Percentiles rank a stretch among this genome's conserved stretches.
These are phyloP conservation scores for Salvia rosmarinus DNA, from an alignment of 257 asterid genomes.

Conservation along the genomic window DNA sequence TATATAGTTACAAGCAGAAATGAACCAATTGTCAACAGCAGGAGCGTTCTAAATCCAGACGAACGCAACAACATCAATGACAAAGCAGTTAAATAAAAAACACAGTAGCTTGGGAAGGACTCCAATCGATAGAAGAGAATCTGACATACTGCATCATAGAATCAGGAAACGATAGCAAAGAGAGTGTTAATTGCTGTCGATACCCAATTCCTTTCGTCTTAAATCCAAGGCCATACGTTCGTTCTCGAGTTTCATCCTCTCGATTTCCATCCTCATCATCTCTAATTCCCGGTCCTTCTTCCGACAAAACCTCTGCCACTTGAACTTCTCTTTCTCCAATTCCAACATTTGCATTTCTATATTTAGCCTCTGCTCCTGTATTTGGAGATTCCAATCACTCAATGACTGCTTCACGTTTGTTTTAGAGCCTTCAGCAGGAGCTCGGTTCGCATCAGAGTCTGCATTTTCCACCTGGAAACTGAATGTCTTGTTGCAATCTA, in stretches of 20 bases:
- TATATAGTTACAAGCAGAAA: constrained; percentile 24
- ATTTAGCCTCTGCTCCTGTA: constrained; percentile 51
- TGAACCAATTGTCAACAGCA: constrained; percentile 10
- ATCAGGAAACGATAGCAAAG: background rate
- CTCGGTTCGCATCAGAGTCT: constrained; percentile 31
- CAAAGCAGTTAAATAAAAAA: background rate
- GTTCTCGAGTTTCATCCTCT: constrained; percentile 59
- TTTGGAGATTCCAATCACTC: constrained; percentile 36
- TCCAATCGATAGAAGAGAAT: background rate
- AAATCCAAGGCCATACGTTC: constrained; percentile 57
- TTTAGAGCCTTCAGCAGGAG: constrained; percentile 31
- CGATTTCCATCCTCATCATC: constrained; percentile 49
- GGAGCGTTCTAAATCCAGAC: constrained; percentile 16
- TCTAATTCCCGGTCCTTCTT: constrained; percentile 59
- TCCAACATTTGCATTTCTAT: constrained; percentile 55
- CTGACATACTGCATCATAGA: background rate
- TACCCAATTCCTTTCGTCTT: constrained; percentile 50
- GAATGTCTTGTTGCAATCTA: constrained; percentile 40
- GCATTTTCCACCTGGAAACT: constrained; percentile 34
- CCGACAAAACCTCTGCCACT: constrained; percentile 59
- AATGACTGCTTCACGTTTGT: constrained; percentile 38
- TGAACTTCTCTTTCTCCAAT: constrained; percentile 59
- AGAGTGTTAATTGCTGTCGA: constrained; percentile 29
- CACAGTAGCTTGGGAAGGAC: background rate
- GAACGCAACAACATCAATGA: constrained; percentile 9